phyloP scores from a whole-genome alignment of 2,329 filamentous ascomycete species.

The Trichocomaceae sp. region DNA sequence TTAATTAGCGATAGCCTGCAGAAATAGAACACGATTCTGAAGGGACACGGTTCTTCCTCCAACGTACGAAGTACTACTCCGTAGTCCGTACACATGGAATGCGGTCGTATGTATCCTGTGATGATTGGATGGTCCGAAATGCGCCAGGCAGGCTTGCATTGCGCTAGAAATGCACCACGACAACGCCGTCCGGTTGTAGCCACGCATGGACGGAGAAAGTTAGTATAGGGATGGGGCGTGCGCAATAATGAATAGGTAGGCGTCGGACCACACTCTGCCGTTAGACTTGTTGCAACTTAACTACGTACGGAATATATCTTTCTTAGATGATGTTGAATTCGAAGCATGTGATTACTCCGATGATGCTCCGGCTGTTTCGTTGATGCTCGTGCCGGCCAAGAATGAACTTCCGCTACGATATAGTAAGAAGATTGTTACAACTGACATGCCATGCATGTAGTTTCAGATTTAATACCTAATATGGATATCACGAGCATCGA shows the following conservation, averaged over 20 bases:
- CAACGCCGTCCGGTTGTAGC: neutral
- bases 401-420: too few species aligned
- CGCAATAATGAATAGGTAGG: neutral
- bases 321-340: too few species aligned
- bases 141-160: neutral
- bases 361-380: too few species aligned
- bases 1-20: constrained; percentile 2
- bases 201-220: neutral
- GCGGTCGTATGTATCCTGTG: neutral
- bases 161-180: constrained; percentile 4
- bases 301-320: too few species aligned
- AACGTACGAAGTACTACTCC: too few species aligned
- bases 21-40: constrained; percentile 7
- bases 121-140: neutral
- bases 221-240: neutral
- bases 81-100: too few species aligned
- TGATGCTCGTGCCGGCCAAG: too few species aligned
- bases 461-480: too few species aligned
- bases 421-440: too few species aligned
- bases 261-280: neutral
- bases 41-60: neutral
- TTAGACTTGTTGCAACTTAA: neutral
- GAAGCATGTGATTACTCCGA: too few species aligned
- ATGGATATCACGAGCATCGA: too few species aligned
- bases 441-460: too few species aligned